These are phyloP conservation scores for Pseudogymnoascus sp. DNA, from an alignment of 2,329 filamentous ascomycete species.

Conservation along the genomic window DNA sequence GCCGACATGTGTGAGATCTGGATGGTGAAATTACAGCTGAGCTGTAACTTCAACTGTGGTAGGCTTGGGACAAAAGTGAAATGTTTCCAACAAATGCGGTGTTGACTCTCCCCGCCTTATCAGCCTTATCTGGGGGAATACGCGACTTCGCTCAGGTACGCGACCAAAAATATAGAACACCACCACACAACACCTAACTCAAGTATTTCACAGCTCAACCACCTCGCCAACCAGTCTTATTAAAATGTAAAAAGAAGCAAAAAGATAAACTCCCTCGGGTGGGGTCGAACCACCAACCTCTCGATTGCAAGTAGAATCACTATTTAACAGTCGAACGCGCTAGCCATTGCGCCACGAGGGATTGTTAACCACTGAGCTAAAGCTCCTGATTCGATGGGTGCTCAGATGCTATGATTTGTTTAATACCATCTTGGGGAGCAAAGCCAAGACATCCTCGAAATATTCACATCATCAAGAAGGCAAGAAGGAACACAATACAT, in stretches of 20 bases:
- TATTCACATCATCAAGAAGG: not conserved
- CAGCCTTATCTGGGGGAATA: not conserved
- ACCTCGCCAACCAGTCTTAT: not conserved
- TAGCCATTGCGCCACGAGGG: conserved; percentile 10
- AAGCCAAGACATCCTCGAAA: not conserved
- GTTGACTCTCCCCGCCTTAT: conserved; percentile 2
- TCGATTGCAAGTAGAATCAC: conserved; percentile 3
- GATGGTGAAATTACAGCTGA: not conserved
- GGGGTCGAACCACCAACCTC: conserved; percentile 10
- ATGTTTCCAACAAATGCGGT: not conserved
- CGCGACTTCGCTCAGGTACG: conserved; percentile 5
- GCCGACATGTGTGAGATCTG: not conserved
- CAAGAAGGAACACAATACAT: not conserved
- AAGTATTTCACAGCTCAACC: not conserved
- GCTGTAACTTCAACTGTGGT: not conserved
- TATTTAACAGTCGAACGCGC: conserved; percentile 10
- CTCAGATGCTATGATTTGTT: not conserved
- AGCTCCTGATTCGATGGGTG: not conserved
- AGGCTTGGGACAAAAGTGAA: conserved; percentile 1
- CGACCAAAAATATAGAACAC: conserved; percentile 5
- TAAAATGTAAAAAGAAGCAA: not conserved
- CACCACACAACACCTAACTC: not conserved
- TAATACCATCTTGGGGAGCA: not conserved
- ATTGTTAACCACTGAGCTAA: conserved; percentile 4
- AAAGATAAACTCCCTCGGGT: conserved; percentile 8